Percentiles rank a stretch among this genome's conserved stretches.
These are phyloP conservation scores for Adansonia gregorii DNA, from an alignment of 441 rosid species.

Conservation along the genomic window DNA sequence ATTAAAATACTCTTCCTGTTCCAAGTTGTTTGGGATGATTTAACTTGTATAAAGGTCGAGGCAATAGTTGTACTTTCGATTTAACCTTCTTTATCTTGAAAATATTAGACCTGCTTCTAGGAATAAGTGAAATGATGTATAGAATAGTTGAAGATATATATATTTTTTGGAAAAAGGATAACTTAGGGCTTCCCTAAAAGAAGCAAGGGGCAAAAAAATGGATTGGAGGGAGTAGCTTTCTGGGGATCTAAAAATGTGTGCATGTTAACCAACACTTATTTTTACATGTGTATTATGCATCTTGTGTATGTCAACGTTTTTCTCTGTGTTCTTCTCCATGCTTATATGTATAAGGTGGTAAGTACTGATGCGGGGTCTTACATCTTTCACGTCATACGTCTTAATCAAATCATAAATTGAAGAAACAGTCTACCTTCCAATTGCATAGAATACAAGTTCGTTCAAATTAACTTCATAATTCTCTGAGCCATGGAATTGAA, in stretches of 20 bases:
- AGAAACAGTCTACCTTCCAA: neutral
- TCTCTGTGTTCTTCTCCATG: neutral
- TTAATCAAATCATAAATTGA: neutral
- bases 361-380: neutral
- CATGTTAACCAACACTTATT: neutral
- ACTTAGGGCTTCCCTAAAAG: neutral
- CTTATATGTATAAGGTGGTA: neutral
- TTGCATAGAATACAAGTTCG: neutral
- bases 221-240: neutral
- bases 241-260: neutral
- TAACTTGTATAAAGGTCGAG: neutral
- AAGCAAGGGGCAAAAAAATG: neutral
- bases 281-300: constrained; percentile 3
- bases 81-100: neutral
- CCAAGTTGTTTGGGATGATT: neutral
- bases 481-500: neutral
- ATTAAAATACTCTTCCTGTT: neutral
- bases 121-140: neutral
- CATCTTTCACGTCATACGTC: neutral
- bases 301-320: neutral
- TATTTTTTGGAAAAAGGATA: constrained; percentile 2
- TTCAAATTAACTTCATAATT: neutral
- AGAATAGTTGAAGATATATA: neutral
- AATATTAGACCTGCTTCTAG: neutral
- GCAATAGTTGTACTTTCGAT: neutral